Base-by-base conservation (phyloP, 23 red algal genomes). In the Agarophyton chilense region DNA sequence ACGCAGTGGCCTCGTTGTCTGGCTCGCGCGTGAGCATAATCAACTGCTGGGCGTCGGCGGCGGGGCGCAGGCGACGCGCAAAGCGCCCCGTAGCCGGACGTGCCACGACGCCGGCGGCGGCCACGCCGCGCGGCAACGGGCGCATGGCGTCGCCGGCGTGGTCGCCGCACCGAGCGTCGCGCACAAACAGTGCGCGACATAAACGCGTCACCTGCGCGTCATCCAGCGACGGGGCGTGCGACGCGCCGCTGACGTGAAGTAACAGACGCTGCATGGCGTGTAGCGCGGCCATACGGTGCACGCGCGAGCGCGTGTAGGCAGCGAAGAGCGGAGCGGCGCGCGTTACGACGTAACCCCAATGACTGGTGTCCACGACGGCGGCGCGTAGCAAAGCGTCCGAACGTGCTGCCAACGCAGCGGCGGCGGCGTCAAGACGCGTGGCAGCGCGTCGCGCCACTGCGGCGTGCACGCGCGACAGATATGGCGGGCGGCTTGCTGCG, bases 71-170 rank as follows among this genome's bases (percentile, higher is more conserved):
- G n/a, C 88, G 76, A 14, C 44, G 45, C 29, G 88, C 88, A 46
- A 81, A 82, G 76, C 76, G 88, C 4, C 88, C 88, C 12, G 73
- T 82, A 50, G 88, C 88, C 7, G 88, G 88, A 11, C 88, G 75
- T 33, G 82, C 11, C 35, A 91, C 76, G 39, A 82, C 65, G 57
- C 88, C 88, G 31, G 34, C 75, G 26, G 62, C 75, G 49, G 88
- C 82, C 3, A 63, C 29, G 4, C 88, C 88, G 49, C 82, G 82
- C 14, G 76, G 76, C 76, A 91, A n/a, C 41, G 56, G 24, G 42
- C 44, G 58, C 49, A 81, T 40, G 49, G 10, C 45, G 35, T 53
- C 86, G 73, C 34, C 4, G n/a, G n/a, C n/a, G n/a, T n/a, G n/a
- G n/a, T n/a, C n/a, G n/a, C n/a, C n/a, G n/a, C n/a, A n/a, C n/a